phyloP scores from a whole-genome alignment of 2,329 filamentous ascomycete genomes.

The Aspergillus pseudoviridinutans region DNA sequence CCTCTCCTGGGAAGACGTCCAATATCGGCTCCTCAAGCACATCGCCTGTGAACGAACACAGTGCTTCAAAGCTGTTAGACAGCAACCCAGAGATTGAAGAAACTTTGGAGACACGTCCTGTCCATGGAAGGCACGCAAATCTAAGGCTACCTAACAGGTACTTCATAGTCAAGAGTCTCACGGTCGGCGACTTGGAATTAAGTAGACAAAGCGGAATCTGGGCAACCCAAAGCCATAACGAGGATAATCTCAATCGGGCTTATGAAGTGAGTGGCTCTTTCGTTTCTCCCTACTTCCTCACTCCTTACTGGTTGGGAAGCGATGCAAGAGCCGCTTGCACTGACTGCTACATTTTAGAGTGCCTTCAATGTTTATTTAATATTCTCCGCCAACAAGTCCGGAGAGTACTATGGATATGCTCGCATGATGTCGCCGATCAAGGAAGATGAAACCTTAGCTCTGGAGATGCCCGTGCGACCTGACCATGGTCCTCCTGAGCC shows the following conservation, averaged over 20 bases:
- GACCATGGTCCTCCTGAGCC: constrained; percentile 53
- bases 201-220: constrained; percentile 86
- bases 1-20: constrained; percentile 31
- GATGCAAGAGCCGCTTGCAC: not conserved
- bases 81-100: not conserved
- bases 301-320: not conserved
- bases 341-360: constrained; percentile 45
- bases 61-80: constrained; percentile 9
- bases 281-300: not conserved
- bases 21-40: constrained; percentile 46
- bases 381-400: constrained; percentile 96
- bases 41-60: constrained; percentile 38
- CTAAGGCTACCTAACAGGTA: constrained; percentile 65
- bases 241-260: constrained; percentile 74
- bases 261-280: constrained; percentile 60
- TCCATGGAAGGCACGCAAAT: constrained; percentile 1
- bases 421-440: constrained; percentile 83
- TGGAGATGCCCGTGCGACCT: constrained; percentile 64
- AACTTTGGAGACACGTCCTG: constrained; percentile 16
- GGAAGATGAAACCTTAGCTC: constrained; percentile 66
- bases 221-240: constrained; percentile 94
- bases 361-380: constrained; percentile 84
- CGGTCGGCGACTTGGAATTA: constrained; percentile 80
- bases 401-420: constrained; percentile 94
- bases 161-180: constrained; percentile 91